Evolutionary conservation across 345 rosid genomes (phyloP).

Genomic region (Moricandia moricandioides): DNA sequence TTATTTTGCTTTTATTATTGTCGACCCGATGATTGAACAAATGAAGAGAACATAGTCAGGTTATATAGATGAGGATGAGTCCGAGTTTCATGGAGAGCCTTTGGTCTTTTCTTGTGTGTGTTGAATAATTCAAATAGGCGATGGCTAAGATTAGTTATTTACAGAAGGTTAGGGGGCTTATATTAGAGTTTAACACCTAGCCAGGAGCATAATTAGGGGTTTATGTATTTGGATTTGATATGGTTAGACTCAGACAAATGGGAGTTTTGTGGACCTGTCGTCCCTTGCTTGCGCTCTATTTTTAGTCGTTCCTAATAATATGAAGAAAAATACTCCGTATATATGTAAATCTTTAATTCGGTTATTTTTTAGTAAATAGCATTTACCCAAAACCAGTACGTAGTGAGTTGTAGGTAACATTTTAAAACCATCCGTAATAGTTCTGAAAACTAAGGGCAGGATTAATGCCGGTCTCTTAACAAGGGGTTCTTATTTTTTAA

Average conservation of each 20-base stretch:
- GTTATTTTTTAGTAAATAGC: neutral
- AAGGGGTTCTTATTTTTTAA: no score
- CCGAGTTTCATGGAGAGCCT: conserved; percentile 19
- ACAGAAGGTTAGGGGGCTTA: neutral
- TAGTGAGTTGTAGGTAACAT: neutral
- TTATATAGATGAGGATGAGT: conserved; percentile 26
- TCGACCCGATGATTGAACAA: conserved; percentile 30
- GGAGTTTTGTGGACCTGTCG: conserved; percentile 21
- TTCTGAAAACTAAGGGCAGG: no score
- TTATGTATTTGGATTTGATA: neutral
- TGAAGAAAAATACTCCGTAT: neutral
- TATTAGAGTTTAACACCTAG: conserved; percentile 11
- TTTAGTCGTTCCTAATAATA: neutral
- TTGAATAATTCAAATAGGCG: neutral
- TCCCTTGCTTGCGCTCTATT: neutral
- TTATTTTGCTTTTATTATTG: conserved; percentile 24
- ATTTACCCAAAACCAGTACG: neutral
- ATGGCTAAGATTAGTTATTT: conserved; percentile 24
- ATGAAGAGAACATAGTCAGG: conserved; percentile 2
- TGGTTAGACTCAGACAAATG: neutral
- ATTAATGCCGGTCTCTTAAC: no score
- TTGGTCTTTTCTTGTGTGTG: neutral
- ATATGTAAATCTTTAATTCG: neutral
- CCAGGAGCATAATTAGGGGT: neutral
- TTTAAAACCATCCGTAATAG: conserved; percentile 39